These are phyloP conservation scores for Pythium guiyangense DNA, from an alignment of 352 stramenopile species.

Conservation along the genomic window DNA sequence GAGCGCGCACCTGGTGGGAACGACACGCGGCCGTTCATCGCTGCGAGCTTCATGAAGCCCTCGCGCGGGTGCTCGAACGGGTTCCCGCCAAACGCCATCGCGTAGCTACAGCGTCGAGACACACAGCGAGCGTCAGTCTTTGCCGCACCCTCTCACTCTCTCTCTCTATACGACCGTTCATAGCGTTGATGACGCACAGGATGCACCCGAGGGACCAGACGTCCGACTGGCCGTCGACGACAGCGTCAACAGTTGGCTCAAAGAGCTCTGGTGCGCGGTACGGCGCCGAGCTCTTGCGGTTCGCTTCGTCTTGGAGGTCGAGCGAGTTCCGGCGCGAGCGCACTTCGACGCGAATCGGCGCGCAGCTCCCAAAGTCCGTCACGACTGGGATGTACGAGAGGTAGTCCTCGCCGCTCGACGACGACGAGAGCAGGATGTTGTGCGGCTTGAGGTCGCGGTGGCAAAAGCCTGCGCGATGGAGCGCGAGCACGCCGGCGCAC, in stretches of 20 bases:
- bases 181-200: slow-evolving; percentile 40
- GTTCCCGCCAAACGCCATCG: slow-evolving; percentile 83
- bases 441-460: slow-evolving; percentile 86
- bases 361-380: slow-evolving; percentile 83
- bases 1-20: slow-evolving; percentile 53
- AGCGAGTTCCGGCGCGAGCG: slow-evolving; percentile 64
- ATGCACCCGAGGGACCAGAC: slow-evolving; percentile 85
- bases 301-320: slow-evolving; percentile 76
- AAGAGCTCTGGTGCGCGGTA: slow-evolving; percentile 86
- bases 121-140: neutral
- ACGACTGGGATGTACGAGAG: slow-evolving; percentile 77
- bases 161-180: neutral
- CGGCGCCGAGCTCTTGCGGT: slow-evolving; percentile 74
- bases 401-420: slow-evolving; percentile 52
- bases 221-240: slow-evolving; percentile 77
- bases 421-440: slow-evolving; percentile 75
- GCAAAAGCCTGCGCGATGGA: slow-evolving; percentile 79
- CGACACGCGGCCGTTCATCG: slow-evolving; percentile 67
- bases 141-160: too few species aligned
- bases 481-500: slow-evolving; percentile 62
- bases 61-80: slow-evolving; percentile 77
- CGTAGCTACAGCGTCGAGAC: slow-evolving; percentile 32
- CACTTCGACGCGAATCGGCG: slow-evolving; percentile 64
- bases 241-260: slow-evolving; percentile 54
- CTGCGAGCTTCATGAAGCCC: slow-evolving; percentile 83